phyloP scores from a whole-genome alignment of 2,329 filamentous ascomycete genomes.

The Aspergillus fumigatus region DNA sequence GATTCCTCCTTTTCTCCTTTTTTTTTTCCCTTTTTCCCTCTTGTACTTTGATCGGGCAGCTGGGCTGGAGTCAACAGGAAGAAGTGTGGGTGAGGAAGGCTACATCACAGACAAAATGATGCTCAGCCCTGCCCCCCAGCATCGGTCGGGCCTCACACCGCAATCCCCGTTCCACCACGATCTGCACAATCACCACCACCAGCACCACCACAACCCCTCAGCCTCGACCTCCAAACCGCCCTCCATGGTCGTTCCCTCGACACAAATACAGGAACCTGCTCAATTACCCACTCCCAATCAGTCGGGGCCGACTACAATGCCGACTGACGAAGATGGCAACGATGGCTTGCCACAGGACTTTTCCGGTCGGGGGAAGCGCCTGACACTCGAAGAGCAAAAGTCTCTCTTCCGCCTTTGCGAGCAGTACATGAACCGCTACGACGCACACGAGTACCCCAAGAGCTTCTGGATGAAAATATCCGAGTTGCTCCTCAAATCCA shows the following conservation, averaged over 20 bases:
- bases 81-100: background rate
- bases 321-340: background rate
- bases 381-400: slow-evolving; percentile 14
- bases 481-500: slow-evolving; percentile 7
- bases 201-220: slow-evolving; percentile 1
- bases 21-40: background rate
- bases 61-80: background rate
- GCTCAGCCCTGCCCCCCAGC: background rate
- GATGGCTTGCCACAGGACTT: background rate
- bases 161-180: slow-evolving; percentile 1
- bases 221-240: slow-evolving; percentile 2
- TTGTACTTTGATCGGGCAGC: background rate
- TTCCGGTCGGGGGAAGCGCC: slow-evolving; percentile 9
- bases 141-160: slow-evolving; percentile 8
- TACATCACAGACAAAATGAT: background rate
- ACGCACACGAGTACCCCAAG: slow-evolving; percentile 13
- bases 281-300: slow-evolving; percentile 4
- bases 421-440: slow-evolving; percentile 11
- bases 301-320: background rate
- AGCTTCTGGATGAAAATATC: slow-evolving; percentile 21
- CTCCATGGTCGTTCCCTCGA: slow-evolving; percentile 1
- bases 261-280: background rate
- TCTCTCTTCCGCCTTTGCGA: slow-evolving; percentile 15
- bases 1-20: background rate
- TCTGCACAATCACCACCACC: background rate